These are phyloP conservation scores for Plectosphaerella cucumerina DNA, from an alignment of 2,329 filamentous ascomycete species.

Conservation along the genomic window DNA sequence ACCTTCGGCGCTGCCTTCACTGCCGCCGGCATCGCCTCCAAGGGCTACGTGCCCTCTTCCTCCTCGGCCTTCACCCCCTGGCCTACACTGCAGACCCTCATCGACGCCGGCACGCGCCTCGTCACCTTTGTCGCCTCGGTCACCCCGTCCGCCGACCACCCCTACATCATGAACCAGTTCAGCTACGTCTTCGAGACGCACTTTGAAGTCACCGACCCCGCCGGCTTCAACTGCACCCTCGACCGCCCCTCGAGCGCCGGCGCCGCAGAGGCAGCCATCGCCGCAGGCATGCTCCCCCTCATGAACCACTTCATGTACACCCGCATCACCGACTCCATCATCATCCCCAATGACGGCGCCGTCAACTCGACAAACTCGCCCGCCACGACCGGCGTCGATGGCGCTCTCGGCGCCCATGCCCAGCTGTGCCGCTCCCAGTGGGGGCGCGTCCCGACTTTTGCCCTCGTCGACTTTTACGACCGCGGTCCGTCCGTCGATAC, in stretches of 20 bases:
- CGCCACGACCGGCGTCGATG: slow-evolving; percentile 41
- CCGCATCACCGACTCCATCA: slow-evolving; percentile 46
- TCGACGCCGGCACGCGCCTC: slow-evolving; percentile 58
- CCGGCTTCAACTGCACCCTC: slow-evolving; percentile 68
- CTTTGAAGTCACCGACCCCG: slow-evolving; percentile 58
- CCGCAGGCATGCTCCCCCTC: slow-evolving; percentile 60
- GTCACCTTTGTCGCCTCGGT: slow-evolving; percentile 65
- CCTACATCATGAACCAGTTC: slow-evolving; percentile 62
- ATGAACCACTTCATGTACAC: slow-evolving; percentile 79
- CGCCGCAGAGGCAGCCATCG: slow-evolving; percentile 47
- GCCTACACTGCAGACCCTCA: slow-evolving; percentile 69
- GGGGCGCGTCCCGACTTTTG: slow-evolving; percentile 62
- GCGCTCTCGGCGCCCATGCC: slow-evolving; percentile 51
- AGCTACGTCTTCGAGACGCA: slow-evolving; percentile 68
- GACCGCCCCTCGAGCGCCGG: slow-evolving; percentile 56
- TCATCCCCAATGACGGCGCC: slow-evolving; percentile 56
- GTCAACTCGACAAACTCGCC: slow-evolving; percentile 64
- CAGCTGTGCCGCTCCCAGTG: slow-evolving; percentile 53
- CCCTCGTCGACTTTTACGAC: slow-evolving; percentile 78
- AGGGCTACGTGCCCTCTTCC: slow-evolving; percentile 54
- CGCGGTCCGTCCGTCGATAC: slow-evolving; percentile 65
- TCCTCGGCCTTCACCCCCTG: slow-evolving; percentile 42
- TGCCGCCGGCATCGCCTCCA: slow-evolving; percentile 53
- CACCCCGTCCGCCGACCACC: slow-evolving; percentile 32
- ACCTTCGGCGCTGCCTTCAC: slow-evolving; percentile 53